Conservation (phyloP, 306 rosid genomes). For the Cercis canadensis region DNA sequence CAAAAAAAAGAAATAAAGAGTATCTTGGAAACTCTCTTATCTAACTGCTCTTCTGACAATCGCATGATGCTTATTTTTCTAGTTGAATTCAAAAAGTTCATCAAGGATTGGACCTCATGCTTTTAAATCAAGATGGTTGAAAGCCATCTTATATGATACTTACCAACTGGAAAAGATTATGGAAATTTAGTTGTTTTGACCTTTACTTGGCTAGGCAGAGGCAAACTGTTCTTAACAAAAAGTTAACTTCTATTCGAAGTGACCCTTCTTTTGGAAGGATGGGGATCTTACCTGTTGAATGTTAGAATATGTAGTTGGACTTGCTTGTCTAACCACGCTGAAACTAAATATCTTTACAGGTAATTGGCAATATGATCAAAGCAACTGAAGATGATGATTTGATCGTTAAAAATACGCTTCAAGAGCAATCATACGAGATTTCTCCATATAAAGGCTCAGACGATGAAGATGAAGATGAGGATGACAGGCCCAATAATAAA, state of each 20-base stretch:
- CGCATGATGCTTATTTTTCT: conserved; percentile 9
- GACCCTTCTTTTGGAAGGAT: not conserved
- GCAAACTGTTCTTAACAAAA: not conserved
- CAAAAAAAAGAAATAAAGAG: not conserved
- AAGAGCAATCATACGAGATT: conserved; percentile 79
- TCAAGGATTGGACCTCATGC: no score
- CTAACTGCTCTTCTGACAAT: conserved; percentile 13
- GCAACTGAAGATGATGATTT: conserved; percentile 37
- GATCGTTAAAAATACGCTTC: conserved; percentile 36
- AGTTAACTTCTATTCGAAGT: conserved; percentile 3
- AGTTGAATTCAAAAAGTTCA: not conserved
- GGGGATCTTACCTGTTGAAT: conserved; percentile 18
- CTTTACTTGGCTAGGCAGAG: not conserved
- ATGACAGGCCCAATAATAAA: conserved; percentile 55
- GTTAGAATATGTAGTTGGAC: conserved; percentile 8
- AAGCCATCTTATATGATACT: conserved; percentile 11
- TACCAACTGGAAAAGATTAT: not conserved
- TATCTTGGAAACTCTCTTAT: not conserved
- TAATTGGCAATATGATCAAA: conserved; percentile 40
- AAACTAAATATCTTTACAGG: conserved; percentile 48
- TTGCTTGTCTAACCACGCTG: conserved; percentile 31
- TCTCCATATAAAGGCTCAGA: conserved; percentile 92
- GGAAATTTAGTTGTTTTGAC: not conserved
- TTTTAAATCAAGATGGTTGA: no score
- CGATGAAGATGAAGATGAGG: conserved; percentile 84